Conservation (phyloP, 164 flowering plant species). For the Tetracentron sinense region DNA sequence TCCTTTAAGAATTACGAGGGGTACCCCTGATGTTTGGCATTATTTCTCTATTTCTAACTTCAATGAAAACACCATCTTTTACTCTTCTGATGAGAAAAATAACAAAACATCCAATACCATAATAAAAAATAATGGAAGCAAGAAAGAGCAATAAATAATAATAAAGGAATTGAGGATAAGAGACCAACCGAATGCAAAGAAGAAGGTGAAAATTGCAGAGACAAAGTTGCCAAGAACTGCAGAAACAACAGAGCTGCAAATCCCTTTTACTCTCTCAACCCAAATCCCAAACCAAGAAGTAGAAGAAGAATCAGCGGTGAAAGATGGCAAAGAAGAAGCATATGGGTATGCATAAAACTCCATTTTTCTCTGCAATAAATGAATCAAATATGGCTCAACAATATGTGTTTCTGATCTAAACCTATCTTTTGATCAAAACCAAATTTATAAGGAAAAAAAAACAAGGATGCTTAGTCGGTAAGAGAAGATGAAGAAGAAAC, state of each 20-base stretch:
- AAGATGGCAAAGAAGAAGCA: conserved; percentile 19
- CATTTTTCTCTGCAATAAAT: conserved; percentile 31
- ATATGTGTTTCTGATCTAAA: neutral
- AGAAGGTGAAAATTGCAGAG: conserved; percentile 76
- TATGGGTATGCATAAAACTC: conserved; percentile 52
- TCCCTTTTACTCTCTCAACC: conserved; percentile 39
- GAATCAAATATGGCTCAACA: neutral
- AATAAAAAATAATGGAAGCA: no score
- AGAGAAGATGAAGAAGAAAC: conserved; percentile 23
- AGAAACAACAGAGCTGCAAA: conserved; percentile 43
- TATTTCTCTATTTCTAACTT: neutral
- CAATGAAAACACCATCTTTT: no score
- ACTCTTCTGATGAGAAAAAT: no score
- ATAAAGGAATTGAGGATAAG: neutral
- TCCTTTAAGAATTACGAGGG: neutral
- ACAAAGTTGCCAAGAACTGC: conserved; percentile 61
- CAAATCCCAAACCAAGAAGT: conserved; percentile 30
- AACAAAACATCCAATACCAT: no score
- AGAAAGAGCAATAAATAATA: neutral
- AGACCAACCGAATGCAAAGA: conserved; percentile 69
- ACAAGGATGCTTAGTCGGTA: conserved; percentile 34
- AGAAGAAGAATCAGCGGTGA: conserved; percentile 18
- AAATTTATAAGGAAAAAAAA: conserved; percentile 1
- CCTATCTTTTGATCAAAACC: neutral
- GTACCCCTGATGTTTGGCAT: neutral